Percentiles rank a stretch among this genome's conserved stretches.
Conservation (phyloP, 1,284 basidiomycete species). For the Mycena sp. region DNA sequence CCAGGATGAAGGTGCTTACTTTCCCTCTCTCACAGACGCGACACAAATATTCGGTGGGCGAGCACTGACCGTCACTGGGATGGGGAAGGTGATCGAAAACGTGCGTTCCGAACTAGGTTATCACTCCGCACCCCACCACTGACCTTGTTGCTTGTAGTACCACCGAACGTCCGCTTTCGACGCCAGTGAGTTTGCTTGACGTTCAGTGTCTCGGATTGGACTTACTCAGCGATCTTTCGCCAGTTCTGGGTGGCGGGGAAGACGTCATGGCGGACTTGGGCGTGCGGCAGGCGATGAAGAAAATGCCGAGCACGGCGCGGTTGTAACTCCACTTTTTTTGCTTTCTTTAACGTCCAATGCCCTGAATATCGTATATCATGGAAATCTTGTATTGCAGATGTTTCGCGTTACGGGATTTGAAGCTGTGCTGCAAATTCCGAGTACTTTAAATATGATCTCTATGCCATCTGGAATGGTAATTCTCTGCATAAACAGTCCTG, state of each 20-base stretch:
- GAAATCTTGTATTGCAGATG: no score
- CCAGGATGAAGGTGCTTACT: no score
- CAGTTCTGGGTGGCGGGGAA: slow-evolving; percentile 70
- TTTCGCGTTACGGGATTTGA: no score
- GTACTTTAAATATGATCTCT: no score
- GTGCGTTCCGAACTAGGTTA: no score
- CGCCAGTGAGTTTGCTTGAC: slow-evolving; percentile 53
- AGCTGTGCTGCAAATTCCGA: no score
- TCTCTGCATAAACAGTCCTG: no score
- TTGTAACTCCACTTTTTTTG: slow-evolving; percentile 44
- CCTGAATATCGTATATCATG: background rate
- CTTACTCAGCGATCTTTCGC: slow-evolving; percentile 11
- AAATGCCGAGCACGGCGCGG: slow-evolving; percentile 64
- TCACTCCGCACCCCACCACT: no score
- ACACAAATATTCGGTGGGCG: slow-evolving; percentile 73
- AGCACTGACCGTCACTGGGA: slow-evolving; percentile 67
- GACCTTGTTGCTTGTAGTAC: slow-evolving; percentile 39
- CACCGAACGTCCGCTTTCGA: slow-evolving; percentile 62
- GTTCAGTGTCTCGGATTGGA: background rate
- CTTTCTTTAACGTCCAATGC: background rate
- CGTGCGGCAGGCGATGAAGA: slow-evolving; percentile 73
- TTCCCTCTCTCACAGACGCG: slow-evolving; percentile 50
- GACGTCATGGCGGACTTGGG: slow-evolving; percentile 73
- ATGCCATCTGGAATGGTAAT: background rate
- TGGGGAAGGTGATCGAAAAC: slow-evolving; percentile 72